Evolutionary conservation across 345 rosid genomes (phyloP).

Genomic region (Arabidopsis suecica): DNA sequence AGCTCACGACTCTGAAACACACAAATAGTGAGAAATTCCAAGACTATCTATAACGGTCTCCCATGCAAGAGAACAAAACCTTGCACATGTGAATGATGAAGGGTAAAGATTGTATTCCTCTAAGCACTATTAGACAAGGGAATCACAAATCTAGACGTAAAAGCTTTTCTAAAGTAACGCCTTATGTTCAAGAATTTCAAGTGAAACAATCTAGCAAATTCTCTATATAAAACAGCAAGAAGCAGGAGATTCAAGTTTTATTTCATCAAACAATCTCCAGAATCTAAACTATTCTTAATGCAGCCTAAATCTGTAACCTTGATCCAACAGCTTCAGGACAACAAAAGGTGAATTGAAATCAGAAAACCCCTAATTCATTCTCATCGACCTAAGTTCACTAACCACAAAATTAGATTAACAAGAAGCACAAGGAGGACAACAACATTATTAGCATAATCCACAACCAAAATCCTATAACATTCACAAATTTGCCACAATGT

Average conservation of each 20-base stretch:
- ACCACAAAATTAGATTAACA: slow-evolving; percentile 9
- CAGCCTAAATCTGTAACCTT: slow-evolving; percentile 9
- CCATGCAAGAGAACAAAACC: background rate
- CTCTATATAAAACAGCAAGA: background rate
- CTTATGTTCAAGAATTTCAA: background rate
- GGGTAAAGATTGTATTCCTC: slow-evolving; percentile 4
- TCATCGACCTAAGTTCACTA: slow-evolving; percentile 3
- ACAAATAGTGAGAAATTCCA: background rate
- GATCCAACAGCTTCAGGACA: slow-evolving; percentile 4
- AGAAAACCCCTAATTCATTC: background rate
- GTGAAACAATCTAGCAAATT: background rate
- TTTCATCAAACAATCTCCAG: slow-evolving; percentile 6
- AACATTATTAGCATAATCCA: background rate
- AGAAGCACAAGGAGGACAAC: slow-evolving; percentile 4
- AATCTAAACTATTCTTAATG: background rate
- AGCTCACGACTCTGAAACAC: slow-evolving; percentile 13
- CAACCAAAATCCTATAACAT: background rate
- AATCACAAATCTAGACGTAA: background rate
- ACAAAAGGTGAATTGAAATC: background rate
- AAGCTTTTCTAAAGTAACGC: slow-evolving; percentile 4
- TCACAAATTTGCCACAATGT: background rate
- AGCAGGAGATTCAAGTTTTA: slow-evolving; percentile 14
- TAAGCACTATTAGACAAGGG: background rate
- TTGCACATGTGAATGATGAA: slow-evolving; percentile 19
- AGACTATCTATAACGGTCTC: background rate